phyloP scores from a whole-genome alignment of 2,329 filamentous ascomycete genomes.

The Hypomyces rosellus region DNA sequence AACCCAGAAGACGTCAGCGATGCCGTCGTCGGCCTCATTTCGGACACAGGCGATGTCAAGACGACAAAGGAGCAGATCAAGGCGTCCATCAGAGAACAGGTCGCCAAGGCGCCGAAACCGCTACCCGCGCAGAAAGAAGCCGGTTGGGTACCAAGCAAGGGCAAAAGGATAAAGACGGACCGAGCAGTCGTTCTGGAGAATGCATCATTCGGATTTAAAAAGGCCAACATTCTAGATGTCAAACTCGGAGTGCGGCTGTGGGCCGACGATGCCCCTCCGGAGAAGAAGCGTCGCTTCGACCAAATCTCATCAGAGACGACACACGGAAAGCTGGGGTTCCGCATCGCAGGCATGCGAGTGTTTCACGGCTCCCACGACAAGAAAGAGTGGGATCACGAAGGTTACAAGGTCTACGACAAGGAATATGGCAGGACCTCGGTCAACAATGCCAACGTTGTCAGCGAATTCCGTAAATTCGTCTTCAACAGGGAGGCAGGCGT shows the following conservation, averaged over 20 bases:
- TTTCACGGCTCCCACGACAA: slow-evolving; percentile 51
- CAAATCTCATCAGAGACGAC: slow-evolving; percentile 54
- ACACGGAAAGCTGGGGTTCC: slow-evolving; percentile 54
- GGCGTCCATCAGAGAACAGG: slow-evolving; percentile 27
- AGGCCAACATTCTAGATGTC: slow-evolving; percentile 85
- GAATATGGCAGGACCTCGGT: slow-evolving; percentile 52
- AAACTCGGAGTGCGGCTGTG: slow-evolving; percentile 85
- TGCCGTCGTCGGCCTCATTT: slow-evolving; percentile 38
- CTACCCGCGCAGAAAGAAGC: neutral
- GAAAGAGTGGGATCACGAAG: slow-evolving; percentile 45
- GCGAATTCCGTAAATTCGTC: slow-evolving; percentile 51
- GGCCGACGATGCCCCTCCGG: slow-evolving; percentile 62
- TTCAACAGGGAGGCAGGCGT: slow-evolving; percentile 54
- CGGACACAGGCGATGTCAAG: slow-evolving; percentile 28
- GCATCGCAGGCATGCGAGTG: slow-evolving; percentile 60
- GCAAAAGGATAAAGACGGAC: slow-evolving; percentile 64
- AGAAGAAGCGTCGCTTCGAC: slow-evolving; percentile 56
- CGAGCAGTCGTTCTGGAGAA: slow-evolving; percentile 82
- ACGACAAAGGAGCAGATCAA: slow-evolving; percentile 28
- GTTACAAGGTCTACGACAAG: slow-evolving; percentile 56
- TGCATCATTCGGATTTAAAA: slow-evolving; percentile 69
- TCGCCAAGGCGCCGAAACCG: slow-evolving; percentile 16
- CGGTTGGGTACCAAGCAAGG: slow-evolving; percentile 43
- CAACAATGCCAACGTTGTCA: slow-evolving; percentile 46
- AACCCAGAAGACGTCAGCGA: slow-evolving; percentile 48